Conservation (phyloP, 73 alveolate genomes). For the Paramecium primaurelia region DNA sequence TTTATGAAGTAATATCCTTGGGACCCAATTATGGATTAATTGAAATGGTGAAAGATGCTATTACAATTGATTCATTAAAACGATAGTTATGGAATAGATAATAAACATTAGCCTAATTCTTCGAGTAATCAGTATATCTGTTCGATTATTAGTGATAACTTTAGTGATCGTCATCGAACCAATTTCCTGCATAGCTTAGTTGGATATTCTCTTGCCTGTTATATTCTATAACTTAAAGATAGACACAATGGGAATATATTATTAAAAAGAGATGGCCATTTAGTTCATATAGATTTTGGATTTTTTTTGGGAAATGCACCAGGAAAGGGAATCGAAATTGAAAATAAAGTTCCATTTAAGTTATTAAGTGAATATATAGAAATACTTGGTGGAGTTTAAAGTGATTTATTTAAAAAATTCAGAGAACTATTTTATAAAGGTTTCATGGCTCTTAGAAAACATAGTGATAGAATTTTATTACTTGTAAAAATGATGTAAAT, state of each 20-base stretch:
- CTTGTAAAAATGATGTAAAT: constrained; percentile 93
- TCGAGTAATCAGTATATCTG: constrained; percentile 64
- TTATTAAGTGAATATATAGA: constrained; percentile 87
- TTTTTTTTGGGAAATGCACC: constrained; percentile 91
- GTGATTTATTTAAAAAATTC: constrained; percentile 52
- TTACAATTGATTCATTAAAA: constrained; percentile 84
- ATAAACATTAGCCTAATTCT: constrained; percentile 63
- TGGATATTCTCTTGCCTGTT: constrained; percentile 86
- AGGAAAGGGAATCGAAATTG: constrained; percentile 91
- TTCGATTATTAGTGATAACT: constrained; percentile 51
- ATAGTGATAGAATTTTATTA: constrained; percentile 80
- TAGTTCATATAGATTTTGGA: constrained; percentile 96
- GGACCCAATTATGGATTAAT: constrained; percentile 87
- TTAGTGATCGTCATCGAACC: constrained; percentile 64
- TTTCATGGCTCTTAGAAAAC: constrained; percentile 63
- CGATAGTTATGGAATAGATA: constrained; percentile 56
- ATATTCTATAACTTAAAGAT: constrained; percentile 90
- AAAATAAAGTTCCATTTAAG: constrained; percentile 94
- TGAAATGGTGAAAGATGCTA: constrained; percentile 84
- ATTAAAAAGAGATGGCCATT: constrained; percentile 89
- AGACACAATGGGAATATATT: constrained; percentile 95
- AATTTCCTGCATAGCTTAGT: constrained; percentile 67
- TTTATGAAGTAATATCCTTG: constrained; percentile 89
- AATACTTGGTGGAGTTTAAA: constrained; percentile 82
- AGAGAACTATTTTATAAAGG: constrained; percentile 60